Evolutionary conservation across 352 stramenopile genomes (phyloP).

Genomic region (Phytophthora megakarya): DNA sequence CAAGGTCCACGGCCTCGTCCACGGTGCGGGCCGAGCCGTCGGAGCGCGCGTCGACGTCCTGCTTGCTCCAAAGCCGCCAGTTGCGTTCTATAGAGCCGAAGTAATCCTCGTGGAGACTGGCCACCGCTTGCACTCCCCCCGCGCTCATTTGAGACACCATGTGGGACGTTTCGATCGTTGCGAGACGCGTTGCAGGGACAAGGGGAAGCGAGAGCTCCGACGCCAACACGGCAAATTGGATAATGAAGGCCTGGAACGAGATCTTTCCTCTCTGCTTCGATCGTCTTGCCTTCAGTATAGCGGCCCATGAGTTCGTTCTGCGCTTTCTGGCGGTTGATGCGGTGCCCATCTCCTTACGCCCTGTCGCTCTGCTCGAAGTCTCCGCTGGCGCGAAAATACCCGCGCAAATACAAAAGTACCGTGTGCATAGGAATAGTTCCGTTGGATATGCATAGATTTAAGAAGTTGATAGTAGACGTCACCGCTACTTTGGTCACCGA

Average conservation of each 20-base stretch:
- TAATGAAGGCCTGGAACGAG: constrained; percentile 25
- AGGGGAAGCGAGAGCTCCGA: constrained; percentile 8
- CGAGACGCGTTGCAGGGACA: not conserved
- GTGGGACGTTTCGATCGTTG: constrained; percentile 9
- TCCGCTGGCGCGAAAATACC: constrained; percentile 5
- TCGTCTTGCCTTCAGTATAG: constrained; percentile 21
- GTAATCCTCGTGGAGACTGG: constrained; percentile 15
- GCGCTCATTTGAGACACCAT: constrained; percentile 28
- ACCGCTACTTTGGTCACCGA: too few species aligned
- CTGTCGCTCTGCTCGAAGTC: constrained; percentile 20
- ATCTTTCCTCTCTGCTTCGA: constrained; percentile 23
- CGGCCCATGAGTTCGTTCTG: constrained; percentile 5
- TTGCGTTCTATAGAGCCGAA: constrained; percentile 18
- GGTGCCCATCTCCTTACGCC: constrained; percentile 22
- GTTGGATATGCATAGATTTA: too few species aligned
- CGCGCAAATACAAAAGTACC: constrained; percentile 3
- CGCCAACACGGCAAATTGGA: constrained; percentile 34
- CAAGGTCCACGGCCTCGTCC: constrained; percentile 49
- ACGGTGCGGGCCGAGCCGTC: constrained; percentile 31
- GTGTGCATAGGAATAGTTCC: too few species aligned
- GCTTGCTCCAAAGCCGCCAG: constrained; percentile 22
- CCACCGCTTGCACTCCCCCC: constrained; percentile 12
- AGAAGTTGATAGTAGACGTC: too few species aligned
- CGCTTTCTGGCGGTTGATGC: constrained; percentile 21
- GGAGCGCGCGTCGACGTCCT: constrained; percentile 29